A percentile compares a stretch with the other conserved stretches of the same genome.
Conservation (phyloP, 495 filamentous ascomycete species). For the Umbilicaria muhlenbergii region DNA sequence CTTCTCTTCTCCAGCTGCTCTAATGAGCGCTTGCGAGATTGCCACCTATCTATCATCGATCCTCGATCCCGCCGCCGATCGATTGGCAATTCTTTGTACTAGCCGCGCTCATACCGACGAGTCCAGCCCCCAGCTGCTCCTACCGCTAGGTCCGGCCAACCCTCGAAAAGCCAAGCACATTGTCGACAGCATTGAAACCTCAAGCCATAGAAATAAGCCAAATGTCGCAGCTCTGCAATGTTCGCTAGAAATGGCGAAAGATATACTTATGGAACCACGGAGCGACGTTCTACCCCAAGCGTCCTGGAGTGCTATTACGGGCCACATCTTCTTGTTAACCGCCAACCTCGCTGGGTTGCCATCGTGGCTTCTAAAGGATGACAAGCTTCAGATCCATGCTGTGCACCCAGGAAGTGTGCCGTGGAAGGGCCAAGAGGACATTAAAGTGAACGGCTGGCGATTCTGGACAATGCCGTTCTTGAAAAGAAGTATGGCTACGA, state of each 20-base stretch:
- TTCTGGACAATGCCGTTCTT: constrained; percentile 6
- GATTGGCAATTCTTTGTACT: constrained; percentile 11
- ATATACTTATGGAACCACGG: constrained; percentile 4
- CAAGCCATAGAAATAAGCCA: neutral
- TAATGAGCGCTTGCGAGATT: constrained; percentile 14
- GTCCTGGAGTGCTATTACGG: constrained; percentile 3
- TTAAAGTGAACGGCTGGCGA: constrained; percentile 16
- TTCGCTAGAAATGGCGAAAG: constrained; percentile 6
- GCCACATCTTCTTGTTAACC: constrained; percentile 17
- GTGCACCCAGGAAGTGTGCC: constrained; percentile 9
- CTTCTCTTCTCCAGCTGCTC: constrained; percentile 10
- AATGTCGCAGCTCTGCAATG: neutral
- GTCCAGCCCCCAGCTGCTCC: constrained; percentile 3
- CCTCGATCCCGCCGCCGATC: constrained; percentile 5
- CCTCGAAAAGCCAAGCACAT: constrained; percentile 3
- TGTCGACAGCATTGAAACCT: constrained; percentile 10
- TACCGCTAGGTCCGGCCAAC: constrained; percentile 5
- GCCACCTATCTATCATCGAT: constrained; percentile 10
- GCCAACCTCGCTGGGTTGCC: constrained; percentile 1
- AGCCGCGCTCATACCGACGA: neutral
- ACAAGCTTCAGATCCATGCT: constrained; percentile 11
- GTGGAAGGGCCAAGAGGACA: neutral
- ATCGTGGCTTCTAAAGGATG: constrained; percentile 4
- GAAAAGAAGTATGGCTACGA: constrained; percentile 1
- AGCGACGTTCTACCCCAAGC: neutral